Percentiles rank a stretch among this genome's conserved stretches.
Evolutionary conservation across 2,329 filamentous ascomycete species (phyloP).

Genomic region (Fusarium sororula): DNA sequence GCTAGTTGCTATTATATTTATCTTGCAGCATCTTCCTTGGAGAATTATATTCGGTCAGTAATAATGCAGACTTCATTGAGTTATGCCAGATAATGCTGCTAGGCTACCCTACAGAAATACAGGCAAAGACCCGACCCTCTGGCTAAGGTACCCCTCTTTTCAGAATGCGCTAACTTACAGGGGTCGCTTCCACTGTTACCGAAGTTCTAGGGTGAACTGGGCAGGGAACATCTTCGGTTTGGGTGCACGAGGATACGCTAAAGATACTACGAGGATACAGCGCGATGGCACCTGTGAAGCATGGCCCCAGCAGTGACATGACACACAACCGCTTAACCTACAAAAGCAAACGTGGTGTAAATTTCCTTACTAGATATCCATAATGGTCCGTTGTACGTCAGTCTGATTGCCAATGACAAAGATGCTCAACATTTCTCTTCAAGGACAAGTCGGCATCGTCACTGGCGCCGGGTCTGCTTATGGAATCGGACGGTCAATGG

Average conservation of each 20-base stretch:
- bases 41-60: background rate
- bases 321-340: background rate
- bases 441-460: slow-evolving; percentile 35
- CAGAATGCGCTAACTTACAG: background rate
- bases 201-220: background rate
- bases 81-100: no score
- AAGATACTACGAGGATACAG: background rate
- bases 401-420: background rate
- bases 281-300: background rate
- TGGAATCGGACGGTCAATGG: slow-evolving; percentile 40
- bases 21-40: rapidly evolving
- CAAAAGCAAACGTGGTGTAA: background rate
- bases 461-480: slow-evolving; percentile 42
- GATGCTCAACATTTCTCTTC: background rate
- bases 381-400: background rate
- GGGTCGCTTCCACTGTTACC: background rate
- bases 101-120: background rate
- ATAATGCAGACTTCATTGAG: background rate
- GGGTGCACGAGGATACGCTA: background rate
- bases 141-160: background rate
- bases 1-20: rapidly evolving
- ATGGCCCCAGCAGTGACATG: background rate
- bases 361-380: background rate
- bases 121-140: background rate
- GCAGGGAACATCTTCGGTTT: background rate